Conservation (phyloP, 768 basidiomycete genomes). For the Candolleomyces eurysporus region DNA sequence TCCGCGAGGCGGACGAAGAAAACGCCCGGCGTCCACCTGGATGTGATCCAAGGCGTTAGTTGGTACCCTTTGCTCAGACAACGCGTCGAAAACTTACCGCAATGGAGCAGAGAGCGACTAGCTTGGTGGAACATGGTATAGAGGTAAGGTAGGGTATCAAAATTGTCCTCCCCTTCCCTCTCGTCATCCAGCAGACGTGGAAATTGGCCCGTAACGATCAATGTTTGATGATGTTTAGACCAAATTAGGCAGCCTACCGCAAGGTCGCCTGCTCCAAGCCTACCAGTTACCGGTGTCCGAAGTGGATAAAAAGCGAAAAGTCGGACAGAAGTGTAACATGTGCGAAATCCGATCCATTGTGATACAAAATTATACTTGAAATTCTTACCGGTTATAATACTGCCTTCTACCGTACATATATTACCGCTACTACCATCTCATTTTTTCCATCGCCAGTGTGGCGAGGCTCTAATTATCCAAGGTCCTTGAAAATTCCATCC, state of each 20-base stretch:
- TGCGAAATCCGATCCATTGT: background rate
- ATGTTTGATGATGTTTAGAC: constrained; percentile 4
- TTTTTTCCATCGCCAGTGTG: background rate
- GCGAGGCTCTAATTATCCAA: background rate
- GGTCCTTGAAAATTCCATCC: constrained; percentile 26
- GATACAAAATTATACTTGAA: background rate
- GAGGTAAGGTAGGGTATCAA: constrained; percentile 1
- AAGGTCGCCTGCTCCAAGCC: no score
- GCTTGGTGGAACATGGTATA: constrained; percentile 58
- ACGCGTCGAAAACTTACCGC: constrained; percentile 38
- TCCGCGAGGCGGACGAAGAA: constrained; percentile 71
- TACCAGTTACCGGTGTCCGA: no score
- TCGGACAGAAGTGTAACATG: no score
- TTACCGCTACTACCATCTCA: background rate
- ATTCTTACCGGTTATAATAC: background rate
- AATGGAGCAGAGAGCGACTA: constrained; percentile 52
- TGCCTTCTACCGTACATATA: background rate
- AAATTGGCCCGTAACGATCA: background rate
- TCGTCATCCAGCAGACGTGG: background rate
- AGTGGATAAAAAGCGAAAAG: no score
- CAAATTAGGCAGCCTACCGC: no score
- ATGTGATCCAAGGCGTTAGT: background rate
- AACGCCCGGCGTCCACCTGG: constrained; percentile 76
- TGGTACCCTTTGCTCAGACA: background rate
- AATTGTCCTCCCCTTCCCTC: background rate